phyloP scores from a whole-genome alignment of 2,329 filamentous ascomycete species.

The Aspergillus terreus region DNA sequence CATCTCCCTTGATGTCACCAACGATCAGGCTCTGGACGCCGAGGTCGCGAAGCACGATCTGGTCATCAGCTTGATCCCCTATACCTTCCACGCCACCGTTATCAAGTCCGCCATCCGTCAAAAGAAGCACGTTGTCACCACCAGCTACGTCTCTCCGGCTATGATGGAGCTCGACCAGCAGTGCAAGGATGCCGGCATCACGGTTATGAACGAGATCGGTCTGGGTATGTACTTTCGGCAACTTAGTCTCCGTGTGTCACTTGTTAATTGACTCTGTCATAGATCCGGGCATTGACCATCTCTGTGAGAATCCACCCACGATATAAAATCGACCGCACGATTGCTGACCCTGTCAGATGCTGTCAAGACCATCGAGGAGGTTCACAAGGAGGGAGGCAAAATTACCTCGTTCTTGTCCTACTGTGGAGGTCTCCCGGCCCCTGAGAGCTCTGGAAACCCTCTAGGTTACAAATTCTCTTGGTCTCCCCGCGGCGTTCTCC shows the following conservation, averaged over 20 bases:
- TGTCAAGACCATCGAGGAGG: slow-evolving; percentile 75
- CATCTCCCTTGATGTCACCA: slow-evolving; percentile 79
- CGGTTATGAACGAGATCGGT: slow-evolving; percentile 96
- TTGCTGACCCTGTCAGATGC: slow-evolving; percentile 48
- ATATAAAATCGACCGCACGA: no score
- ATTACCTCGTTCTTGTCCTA: slow-evolving; percentile 77
- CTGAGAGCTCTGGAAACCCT: slow-evolving; percentile 79
- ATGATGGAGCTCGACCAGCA: slow-evolving; percentile 84
- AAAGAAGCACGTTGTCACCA: slow-evolving; percentile 97
- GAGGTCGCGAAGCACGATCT: slow-evolving; percentile 75
- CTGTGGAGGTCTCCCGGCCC: slow-evolving; percentile 75
- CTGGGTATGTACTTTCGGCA: slow-evolving; percentile 34
- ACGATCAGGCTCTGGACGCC: slow-evolving; percentile 69
- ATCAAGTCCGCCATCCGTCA: slow-evolving; percentile 90
- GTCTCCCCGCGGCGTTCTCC: slow-evolving; percentile 76
- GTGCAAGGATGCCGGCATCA: slow-evolving; percentile 87
- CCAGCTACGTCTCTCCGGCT: slow-evolving; percentile 85
- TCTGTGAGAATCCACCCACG: slow-evolving; percentile 35
- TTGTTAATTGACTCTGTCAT: no score
- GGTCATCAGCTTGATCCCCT: slow-evolving; percentile 81
- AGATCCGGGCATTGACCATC: slow-evolving; percentile 40
- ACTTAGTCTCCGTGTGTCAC: no score
- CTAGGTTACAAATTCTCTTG: slow-evolving; percentile 90
- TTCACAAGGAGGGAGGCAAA: slow-evolving; percentile 85
- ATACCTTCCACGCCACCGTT: slow-evolving; percentile 81